These are phyloP conservation scores for Chromera velia DNA, from an alignment of 73 alveolate genomes.

Conservation along the genomic window DNA sequence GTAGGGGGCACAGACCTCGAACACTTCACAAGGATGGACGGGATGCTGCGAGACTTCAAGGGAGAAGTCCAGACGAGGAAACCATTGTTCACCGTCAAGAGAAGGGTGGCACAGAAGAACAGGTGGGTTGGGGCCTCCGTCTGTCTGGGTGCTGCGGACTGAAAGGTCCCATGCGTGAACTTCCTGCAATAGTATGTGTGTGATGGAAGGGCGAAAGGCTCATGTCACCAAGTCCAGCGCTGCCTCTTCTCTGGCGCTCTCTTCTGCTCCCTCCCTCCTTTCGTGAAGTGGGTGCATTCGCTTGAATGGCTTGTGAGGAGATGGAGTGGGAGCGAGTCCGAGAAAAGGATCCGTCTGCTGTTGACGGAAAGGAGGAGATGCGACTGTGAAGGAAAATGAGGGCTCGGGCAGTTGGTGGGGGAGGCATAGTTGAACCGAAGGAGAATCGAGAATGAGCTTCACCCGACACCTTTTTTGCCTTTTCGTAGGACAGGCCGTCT, in stretches of 20 bases:
- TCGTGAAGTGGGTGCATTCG: not conserved
- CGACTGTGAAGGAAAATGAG: no score
- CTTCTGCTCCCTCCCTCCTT: not conserved
- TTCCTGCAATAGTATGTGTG: no score
- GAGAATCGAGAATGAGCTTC: not conserved
- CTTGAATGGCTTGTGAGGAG: no score
- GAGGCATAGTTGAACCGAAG: no score
- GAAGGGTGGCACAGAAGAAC: constrained; percentile 24
- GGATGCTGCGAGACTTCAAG: not conserved
- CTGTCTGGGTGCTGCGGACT: no score
- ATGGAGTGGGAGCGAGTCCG: no score
- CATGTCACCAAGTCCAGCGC: not conserved
- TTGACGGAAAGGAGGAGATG: no score
- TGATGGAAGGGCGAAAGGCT: no score
- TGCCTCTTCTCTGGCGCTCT: not conserved
- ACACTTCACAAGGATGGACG: constrained; percentile 9
- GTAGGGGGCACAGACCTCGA: not conserved
- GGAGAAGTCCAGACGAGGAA: constrained; percentile 23
- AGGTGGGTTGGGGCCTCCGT: constrained; percentile 4
- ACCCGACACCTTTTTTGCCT: not conserved
- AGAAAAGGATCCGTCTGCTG: no score
- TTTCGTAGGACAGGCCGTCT: not conserved
- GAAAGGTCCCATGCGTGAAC: no score
- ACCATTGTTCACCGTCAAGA: constrained; percentile 27
- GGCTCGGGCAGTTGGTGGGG: no score